Evolutionary conservation across 108 stramenopile genomes (phyloP), one percentile per base, ranked within the genome.

Genomic region (Nitzschia sp.): DNA sequence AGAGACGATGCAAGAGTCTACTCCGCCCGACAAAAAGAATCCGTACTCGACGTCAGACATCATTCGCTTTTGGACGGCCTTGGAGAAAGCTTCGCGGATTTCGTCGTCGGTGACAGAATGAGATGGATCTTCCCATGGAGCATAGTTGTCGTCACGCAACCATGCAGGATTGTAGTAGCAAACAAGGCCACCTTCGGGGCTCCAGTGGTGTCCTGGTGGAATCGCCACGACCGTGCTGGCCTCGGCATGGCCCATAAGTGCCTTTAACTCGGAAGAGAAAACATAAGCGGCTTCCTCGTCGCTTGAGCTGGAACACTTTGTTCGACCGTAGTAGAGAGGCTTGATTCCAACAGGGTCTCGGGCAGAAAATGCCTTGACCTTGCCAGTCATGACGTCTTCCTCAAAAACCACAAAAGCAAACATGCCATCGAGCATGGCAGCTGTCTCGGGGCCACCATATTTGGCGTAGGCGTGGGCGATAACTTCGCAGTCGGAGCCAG

Each of bases 1-100:
- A 9, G 80, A 53, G 15, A 90, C 85, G 60, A 90, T 76, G 38
- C 82, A 87, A 13, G 84, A 85, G 62, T 90, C 89, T 41, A 90
- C 82, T 11, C 89, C 89, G n/a, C 89, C 89, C 21, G 72, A 75
- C 19, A 90, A 64, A 58, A 90, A 85, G 54, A 90, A 84, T 32
- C 89, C 89, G 63, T 85, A 85, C 55, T 90, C 89, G 0, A 90
- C 89, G 71, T 90, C 89, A 11, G 89, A 45, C 89, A 90, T 90
- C 80, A 85, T 81, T 22, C 89, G 81, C 63, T 86, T 85, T 59
- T 78, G 53, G 1, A 90, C 76, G 21, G 89, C 89, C 33, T 70
- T 71, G 3, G 48, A 52, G 69, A 90, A 87, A 15, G 84, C 84
- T 31, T 77, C 59, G 21, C 85, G 81, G 33, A 86, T 78, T 62